Conservation (phyloP, 345 rosid species). For the Arabidopsis suecica region DNA sequence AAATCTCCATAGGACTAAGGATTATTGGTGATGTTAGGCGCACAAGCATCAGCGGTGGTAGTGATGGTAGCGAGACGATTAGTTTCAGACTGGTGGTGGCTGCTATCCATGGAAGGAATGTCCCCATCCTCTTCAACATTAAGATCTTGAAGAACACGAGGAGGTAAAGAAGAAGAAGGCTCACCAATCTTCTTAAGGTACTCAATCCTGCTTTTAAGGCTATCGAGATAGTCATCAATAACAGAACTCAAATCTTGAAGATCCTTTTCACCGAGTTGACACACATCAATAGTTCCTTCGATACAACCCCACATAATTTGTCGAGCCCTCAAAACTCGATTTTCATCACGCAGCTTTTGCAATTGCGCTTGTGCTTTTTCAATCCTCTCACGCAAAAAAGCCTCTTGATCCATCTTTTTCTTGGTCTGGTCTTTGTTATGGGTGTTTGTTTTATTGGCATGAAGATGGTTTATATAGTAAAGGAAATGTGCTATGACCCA, state of each 20-base stretch:
- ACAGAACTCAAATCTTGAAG: background rate
- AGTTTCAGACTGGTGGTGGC: background rate
- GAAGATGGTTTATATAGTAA: constrained; percentile 7
- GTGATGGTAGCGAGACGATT: background rate
- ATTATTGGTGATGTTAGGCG: background rate
- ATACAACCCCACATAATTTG: background rate
- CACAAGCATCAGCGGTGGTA: background rate
- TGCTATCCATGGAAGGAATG: background rate
- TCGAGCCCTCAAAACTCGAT: background rate
- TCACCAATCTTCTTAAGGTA: background rate
- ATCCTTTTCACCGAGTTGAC: background rate
- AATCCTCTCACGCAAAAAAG: background rate
- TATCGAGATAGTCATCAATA: background rate
- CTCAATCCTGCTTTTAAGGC: background rate
- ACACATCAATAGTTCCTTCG: background rate
- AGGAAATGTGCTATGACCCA: background rate
- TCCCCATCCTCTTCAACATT: background rate
- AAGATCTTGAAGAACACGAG: background rate
- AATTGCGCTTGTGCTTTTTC: background rate
- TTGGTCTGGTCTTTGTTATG: background rate
- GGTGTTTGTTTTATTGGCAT: background rate
- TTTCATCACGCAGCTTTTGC: background rate
- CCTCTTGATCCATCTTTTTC: background rate
- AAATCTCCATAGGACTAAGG: background rate
- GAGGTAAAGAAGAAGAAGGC: background rate